Conservation (phyloP, 305 asterid genomes). For the Plantago coronopus region DNA sequence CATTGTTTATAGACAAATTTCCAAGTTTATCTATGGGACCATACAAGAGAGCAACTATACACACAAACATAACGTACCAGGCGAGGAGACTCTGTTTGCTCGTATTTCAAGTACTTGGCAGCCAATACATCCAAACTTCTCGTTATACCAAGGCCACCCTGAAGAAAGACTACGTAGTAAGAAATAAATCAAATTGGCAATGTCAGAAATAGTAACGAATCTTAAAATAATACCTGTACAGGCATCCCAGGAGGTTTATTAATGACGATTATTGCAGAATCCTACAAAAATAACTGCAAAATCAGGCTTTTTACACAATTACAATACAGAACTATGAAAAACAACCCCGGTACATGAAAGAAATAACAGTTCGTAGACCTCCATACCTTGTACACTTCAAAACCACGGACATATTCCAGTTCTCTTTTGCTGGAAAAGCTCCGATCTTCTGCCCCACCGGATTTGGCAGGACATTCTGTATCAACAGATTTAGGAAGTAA, state of each 20-base stretch:
- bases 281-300: conserved; percentile 35
- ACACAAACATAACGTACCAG: conserved; percentile 50
- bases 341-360: conserved; percentile 6
- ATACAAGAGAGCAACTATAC: background rate
- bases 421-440: conserved; percentile 42
- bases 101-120: conserved; percentile 71
- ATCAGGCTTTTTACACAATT: conserved; percentile 20
- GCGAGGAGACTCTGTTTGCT: conserved; percentile 71
- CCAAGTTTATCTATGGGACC: background rate
- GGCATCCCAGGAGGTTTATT: conserved; percentile 95
- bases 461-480: conserved; percentile 37
- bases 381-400: conserved; percentile 66
- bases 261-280: conserved; percentile 65
- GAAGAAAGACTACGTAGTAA: conserved; percentile 24
- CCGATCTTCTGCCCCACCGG: conserved; percentile 30
- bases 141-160: conserved; percentile 88
- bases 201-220: conserved; percentile 7
- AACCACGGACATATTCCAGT: conserved; percentile 50
- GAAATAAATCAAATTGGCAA: conserved; percentile 22
- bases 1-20: background rate
- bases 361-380: conserved; percentile 14
- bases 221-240: conserved; percentile 63
- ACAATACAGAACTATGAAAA: conserved; percentile 12
- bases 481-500: conserved; percentile 71
- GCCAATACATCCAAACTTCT: conserved; percentile 87